A percentile compares a stretch with the other conserved stretches of the same genome.
Conservation (phyloP, 2,329 filamentous ascomycete species). For the Fusarium papillatum region DNA sequence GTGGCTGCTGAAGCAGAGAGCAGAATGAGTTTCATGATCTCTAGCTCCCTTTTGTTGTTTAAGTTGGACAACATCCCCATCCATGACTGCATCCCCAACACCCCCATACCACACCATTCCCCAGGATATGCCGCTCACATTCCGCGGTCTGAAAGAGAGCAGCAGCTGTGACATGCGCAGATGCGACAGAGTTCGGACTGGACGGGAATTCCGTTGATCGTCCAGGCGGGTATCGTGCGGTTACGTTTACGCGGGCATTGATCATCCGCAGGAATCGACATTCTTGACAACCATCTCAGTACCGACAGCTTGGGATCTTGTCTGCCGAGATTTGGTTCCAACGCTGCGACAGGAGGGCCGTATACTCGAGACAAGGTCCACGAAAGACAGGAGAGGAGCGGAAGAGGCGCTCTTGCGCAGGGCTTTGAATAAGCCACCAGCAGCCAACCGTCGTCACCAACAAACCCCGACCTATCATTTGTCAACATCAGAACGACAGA, state of each 20-base stretch:
- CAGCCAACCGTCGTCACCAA: neutral
- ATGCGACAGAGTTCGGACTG: slow-evolving; percentile 1
- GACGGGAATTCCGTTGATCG: slow-evolving; percentile 3
- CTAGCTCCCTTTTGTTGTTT: slow-evolving; percentile 29
- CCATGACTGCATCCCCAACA: slow-evolving; percentile 2
- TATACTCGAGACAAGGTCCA: slow-evolving; percentile 2
- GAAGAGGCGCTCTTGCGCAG: neutral
- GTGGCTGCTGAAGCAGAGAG: slow-evolving; percentile 17
- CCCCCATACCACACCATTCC: slow-evolving; percentile 14
- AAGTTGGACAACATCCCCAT: slow-evolving; percentile 39
- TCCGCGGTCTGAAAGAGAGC: neutral
- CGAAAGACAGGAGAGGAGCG: neutral
- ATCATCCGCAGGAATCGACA: slow-evolving; percentile 6
- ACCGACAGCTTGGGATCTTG: neutral
- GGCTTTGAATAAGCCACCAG: neutral
- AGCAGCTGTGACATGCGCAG: neutral
- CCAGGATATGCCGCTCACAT: slow-evolving; percentile 13
- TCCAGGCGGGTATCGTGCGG: neutral
- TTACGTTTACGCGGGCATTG: neutral
- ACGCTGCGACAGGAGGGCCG: neutral
- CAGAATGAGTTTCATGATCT: slow-evolving; percentile 13
- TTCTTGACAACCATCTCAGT: neutral
- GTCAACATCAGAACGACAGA: neutral
- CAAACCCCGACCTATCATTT: neutral
- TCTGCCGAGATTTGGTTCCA: neutral